Evolutionary conservation across 2,329 filamentous ascomycete genomes (phyloP).

Genomic region (Phyllosticta paracitricarpa): DNA sequence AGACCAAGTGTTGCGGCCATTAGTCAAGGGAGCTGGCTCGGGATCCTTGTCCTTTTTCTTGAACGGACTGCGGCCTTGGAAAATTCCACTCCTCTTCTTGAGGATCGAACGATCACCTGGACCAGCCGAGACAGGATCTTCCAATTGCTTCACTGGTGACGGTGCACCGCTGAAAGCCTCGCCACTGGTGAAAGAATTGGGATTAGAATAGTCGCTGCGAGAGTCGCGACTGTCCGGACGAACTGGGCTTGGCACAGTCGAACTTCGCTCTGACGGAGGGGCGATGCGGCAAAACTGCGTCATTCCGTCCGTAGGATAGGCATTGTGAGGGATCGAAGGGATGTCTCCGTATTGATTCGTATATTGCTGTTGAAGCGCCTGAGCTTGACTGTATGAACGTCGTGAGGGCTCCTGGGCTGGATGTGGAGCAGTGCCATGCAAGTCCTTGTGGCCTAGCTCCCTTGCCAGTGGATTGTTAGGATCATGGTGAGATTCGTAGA

Average conservation of each 20-base stretch:
- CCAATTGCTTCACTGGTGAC: constrained; percentile 59
- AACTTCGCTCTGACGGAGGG: constrained; percentile 59
- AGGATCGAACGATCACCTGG: constrained; percentile 55
- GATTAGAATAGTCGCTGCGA: constrained; percentile 81
- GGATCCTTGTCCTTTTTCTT: constrained; percentile 71
- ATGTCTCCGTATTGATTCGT: constrained; percentile 53
- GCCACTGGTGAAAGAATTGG: constrained; percentile 78
- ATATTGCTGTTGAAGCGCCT: constrained; percentile 28
- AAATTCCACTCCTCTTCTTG: constrained; percentile 73
- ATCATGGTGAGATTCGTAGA: constrained; percentile 85
- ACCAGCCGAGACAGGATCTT: constrained; percentile 23
- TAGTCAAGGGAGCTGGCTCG: constrained; percentile 37
- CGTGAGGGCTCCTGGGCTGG: constrained; percentile 11
- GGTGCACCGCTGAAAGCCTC: constrained; percentile 65
- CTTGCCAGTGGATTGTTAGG: constrained; percentile 63
- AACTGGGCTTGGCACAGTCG: constrained; percentile 51
- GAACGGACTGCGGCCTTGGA: constrained; percentile 88
- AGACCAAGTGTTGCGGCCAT: constrained; percentile 44
- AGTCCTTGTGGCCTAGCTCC: constrained; percentile 50
- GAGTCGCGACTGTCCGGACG: constrained; percentile 79
- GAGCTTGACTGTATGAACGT: constrained; percentile 5
- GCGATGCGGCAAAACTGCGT: constrained; percentile 87
- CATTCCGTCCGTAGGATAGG: constrained; percentile 92
- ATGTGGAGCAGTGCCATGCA: constrained; percentile 19
- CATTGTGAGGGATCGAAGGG: constrained; percentile 72